A percentile compares a stretch with the other conserved stretches of the same genome.
phyloP scores from a whole-genome alignment of 148 eudicot genomes.

The Talinum fruticosum region DNA sequence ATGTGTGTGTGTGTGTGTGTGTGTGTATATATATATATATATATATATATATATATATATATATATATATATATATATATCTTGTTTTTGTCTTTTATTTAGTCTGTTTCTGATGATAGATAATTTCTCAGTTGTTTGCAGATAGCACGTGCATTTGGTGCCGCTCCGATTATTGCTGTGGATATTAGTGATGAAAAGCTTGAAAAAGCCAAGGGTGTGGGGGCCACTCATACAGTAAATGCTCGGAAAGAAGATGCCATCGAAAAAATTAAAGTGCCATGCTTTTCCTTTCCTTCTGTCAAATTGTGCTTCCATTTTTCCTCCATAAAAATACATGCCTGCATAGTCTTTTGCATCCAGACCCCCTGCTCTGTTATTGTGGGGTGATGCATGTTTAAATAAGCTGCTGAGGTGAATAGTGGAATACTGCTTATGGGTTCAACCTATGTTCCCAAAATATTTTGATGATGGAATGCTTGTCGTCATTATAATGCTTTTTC shows the following conservation, averaged over 20 bases:
- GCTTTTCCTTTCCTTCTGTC: conserved; percentile 2
- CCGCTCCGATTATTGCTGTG: conserved; percentile 88
- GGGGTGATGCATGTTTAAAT: background rate
- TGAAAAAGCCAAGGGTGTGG: conserved; percentile 67
- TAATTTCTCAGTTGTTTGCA: conserved; percentile 80
- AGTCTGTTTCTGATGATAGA: conserved; percentile 24
- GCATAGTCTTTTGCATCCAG: background rate
- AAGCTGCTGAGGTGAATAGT: background rate
- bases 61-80: too few relatives aligned
- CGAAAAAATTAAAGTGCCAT: conserved; percentile 63
- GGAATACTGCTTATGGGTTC: background rate
- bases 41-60: too few relatives aligned
- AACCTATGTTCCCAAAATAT: background rate
- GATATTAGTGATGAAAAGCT: conserved; percentile 92
- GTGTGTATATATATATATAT: too few relatives aligned
- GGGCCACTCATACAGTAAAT: conserved; percentile 87
- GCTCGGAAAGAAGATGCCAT: conserved; percentile 75
- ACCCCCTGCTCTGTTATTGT: background rate
- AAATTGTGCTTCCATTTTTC: background rate
- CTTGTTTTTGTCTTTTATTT: background rate
- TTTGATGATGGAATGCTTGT: background rate
- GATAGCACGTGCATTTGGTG: conserved; percentile 98
- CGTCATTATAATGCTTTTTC: background rate
- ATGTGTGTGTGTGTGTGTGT: too few relatives aligned
- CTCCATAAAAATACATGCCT: background rate